These are phyloP conservation scores for Irpex lacteus DNA, from an alignment of 1,284 basidiomycete species.

Conservation along the genomic window DNA sequence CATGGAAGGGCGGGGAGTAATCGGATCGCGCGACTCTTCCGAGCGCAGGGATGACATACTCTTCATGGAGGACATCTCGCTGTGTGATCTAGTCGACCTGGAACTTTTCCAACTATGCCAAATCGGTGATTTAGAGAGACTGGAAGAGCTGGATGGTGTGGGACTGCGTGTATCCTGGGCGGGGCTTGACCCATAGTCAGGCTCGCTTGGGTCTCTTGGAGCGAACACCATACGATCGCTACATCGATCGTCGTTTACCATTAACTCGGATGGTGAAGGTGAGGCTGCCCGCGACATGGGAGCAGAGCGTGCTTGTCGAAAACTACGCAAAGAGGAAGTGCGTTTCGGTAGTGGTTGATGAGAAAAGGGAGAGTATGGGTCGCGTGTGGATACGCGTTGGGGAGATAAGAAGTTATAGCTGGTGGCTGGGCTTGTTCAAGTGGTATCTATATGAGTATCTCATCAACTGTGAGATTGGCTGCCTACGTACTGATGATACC, in stretches of 20 bases:
- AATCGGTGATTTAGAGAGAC: background rate
- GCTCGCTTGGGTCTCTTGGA: conserved; percentile 1
- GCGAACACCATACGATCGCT: conserved; percentile 9
- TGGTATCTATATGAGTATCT: background rate
- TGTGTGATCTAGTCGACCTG: background rate
- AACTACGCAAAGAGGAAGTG: conserved; percentile 1
- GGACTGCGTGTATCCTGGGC: background rate
- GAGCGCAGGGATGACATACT: background rate
- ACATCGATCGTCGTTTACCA: background rate
- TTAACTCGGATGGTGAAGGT: background rate
- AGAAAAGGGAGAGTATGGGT: background rate
- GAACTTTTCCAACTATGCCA: background rate
- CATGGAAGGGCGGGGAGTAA: background rate
- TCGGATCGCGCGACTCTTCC: background rate
- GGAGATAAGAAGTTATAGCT: conserved; percentile 6
- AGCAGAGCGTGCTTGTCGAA: background rate
- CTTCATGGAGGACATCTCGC: background rate
- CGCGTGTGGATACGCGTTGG: background rate
- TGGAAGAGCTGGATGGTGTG: background rate
- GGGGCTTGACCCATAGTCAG: conserved; percentile 3
- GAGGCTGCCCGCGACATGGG: conserved; percentile 4
- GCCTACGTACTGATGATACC: background rate
- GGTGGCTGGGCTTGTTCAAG: conserved; percentile 3
- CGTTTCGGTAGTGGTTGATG: conserved; percentile 1
- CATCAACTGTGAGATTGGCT: background rate